Percentiles rank a stretch among this genome's conserved stretches.
phyloP scores from a whole-genome alignment of 1,139 yeast genomes.

The Trichomonascaceae sp. region DNA sequence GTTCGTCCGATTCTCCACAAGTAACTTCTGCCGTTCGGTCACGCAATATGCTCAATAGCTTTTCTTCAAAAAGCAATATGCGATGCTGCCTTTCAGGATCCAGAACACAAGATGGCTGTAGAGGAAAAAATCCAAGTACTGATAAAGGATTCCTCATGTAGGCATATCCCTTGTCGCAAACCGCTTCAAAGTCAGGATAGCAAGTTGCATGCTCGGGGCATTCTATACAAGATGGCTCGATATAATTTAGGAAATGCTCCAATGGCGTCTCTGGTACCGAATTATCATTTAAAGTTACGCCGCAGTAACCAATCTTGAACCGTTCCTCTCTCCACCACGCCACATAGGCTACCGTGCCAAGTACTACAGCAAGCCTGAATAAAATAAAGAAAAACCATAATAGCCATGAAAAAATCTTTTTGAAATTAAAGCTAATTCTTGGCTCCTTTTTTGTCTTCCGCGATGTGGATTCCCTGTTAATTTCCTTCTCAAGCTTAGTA shows the following conservation, averaged over 20 bases:
- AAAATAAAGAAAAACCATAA: background rate
- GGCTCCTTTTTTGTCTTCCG: conserved; percentile 11
- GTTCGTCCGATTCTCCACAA: conserved; percentile 53
- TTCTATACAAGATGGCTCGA: conserved; percentile 59
- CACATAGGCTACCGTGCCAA: conserved; percentile 17
- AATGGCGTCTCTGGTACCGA: conserved; percentile 13
- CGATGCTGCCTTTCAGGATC: conserved; percentile 70
- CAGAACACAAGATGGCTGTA: conserved; percentile 61
- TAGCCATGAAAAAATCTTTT: background rate
- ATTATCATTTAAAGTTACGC: conserved; percentile 23
- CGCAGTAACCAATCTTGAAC: conserved; percentile 33
- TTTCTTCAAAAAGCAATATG: conserved; percentile 59
- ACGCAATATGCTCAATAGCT: conserved; percentile 61
- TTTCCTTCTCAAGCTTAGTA: conserved; percentile 6
- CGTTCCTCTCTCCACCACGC: conserved; percentile 31
- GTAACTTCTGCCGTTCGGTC: conserved; percentile 60
- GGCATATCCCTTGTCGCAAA: conserved; percentile 66
- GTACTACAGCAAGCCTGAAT: conserved; percentile 11
- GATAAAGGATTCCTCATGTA: conserved; percentile 52
- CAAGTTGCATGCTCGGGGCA: conserved; percentile 86
- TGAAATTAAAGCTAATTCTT: conserved; percentile 4
- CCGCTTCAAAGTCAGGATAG: conserved; percentile 49
- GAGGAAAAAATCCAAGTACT: conserved; percentile 52
- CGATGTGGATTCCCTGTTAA: conserved; percentile 7
- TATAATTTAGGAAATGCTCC: conserved; percentile 20